Evolutionary conservation across 108 stramenopile genomes (phyloP), one percentile per base, ranked within the genome.

Genomic region (Skeletonema costatum): DNA sequence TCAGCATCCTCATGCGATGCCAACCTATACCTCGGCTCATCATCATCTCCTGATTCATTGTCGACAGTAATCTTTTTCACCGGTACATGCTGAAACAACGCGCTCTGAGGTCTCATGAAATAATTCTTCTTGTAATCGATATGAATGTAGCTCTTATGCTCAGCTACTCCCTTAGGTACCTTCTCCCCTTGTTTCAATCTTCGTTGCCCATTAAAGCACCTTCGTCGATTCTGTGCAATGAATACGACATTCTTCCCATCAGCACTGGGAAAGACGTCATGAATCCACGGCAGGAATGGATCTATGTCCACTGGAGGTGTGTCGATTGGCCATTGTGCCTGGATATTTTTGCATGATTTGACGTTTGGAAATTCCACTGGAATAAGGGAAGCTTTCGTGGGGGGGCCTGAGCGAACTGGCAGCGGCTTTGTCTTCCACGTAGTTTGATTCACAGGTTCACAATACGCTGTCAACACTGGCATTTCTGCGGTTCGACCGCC

Each of bases 231-330:
- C 76, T 96, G 95, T 14, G 95, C 93, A 6, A 96, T 84, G 72
- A 96, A 94, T 50, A 93, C 82, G n/a, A 96, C 84, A 59, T 79
- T 81, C 30, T 88, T 83, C 5, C 95, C 95, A 72, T 96, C 93
- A 9, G 85, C 60, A 13, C 87, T 82, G 8, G 95, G 95, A 66
- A 96, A 93, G 35, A 96, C 93, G 74, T 96, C 95, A 68, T 96
- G 95, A 53, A 96, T 96, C 95, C 95, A 96, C 10, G 95, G 95
- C 19, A 96, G 62, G 73, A 90, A 96, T 35, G 95, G 90, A 82
- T 96, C 95, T 10, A 81, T 79, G 65, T 95, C 89, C 3, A 74
- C 74, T 5, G 75, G 84, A 8, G 88, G 88, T 13, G 87, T 85
- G 63, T 92, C 91, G 39, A 90, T 86, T 0, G 93, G 93, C 84